These are phyloP conservation scores for Phylloporus sp. DNA, from an alignment of 1,284 basidiomycete species.

Conservation along the genomic window DNA sequence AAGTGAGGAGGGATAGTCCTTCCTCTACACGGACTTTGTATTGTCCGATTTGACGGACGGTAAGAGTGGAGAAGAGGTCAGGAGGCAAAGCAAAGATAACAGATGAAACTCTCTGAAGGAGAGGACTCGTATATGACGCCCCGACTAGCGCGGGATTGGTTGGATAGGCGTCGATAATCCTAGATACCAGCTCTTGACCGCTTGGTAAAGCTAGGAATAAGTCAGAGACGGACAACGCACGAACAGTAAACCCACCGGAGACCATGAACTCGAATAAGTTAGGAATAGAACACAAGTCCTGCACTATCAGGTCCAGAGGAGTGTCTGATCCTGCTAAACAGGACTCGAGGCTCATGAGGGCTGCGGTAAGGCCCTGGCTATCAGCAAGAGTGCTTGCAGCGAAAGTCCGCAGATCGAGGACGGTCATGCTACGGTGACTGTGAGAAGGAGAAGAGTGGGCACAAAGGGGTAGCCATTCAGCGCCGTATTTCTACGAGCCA, in stretches of 20 bases:
- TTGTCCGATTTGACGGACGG: constrained; percentile 21
- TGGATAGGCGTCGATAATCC: constrained; percentile 34
- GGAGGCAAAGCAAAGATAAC: constrained; percentile 32
- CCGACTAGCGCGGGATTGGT: constrained; percentile 22
- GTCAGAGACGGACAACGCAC: too few relatives aligned
- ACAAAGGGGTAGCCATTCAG: not conserved
- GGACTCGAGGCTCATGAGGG: constrained; percentile 34
- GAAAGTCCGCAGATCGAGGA: constrained; percentile 28
- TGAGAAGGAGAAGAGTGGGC: not conserved
- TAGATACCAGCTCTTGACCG: constrained; percentile 16
- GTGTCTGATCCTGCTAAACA: constrained; percentile 36
- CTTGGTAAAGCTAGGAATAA: constrained; percentile 25
- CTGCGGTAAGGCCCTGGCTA: constrained; percentile 23
- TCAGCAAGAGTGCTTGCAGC: constrained; percentile 22
- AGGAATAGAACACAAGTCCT: too few relatives aligned
- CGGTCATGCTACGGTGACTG: constrained; percentile 8
- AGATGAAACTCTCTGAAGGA: constrained; percentile 33
- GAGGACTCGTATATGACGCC: constrained; percentile 18
- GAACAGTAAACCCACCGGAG: too few relatives aligned
- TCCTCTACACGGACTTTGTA: constrained; percentile 34
- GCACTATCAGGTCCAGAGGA: constrained; percentile 21
- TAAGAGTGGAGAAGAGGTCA: constrained; percentile 17
- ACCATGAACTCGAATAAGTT: too few relatives aligned
- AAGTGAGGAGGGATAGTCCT: constrained; percentile 24
- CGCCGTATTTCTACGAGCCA: constrained; percentile 2